phyloP scores from a whole-genome alignment of 2,329 filamentous ascomycete species.

The Verticillium nonalfalfae region DNA sequence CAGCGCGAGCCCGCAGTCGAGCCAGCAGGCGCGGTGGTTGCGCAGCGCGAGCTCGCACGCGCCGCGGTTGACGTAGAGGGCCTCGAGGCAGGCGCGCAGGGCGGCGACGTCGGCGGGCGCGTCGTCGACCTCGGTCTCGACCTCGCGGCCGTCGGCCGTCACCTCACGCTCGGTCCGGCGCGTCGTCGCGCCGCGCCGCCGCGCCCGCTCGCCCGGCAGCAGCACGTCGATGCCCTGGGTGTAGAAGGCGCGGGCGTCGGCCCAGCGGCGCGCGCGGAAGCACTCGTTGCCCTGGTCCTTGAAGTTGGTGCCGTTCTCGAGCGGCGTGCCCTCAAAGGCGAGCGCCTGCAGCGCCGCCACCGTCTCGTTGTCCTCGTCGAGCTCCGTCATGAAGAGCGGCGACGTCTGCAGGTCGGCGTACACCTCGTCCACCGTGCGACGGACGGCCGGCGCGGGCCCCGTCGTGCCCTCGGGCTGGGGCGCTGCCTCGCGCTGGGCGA shows the following conservation, averaged over 20 bases:
- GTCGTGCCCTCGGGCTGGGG: slow-evolving; percentile 31
- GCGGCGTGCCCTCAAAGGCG: slow-evolving; percentile 84
- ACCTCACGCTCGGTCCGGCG: slow-evolving; percentile 7
- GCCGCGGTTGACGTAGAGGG: slow-evolving; percentile 79
- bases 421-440: slow-evolving; percentile 45
- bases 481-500: slow-evolving; percentile 34
- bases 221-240: slow-evolving; percentile 75
- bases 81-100: slow-evolving; percentile 63
- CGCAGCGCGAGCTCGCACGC: slow-evolving; percentile 82
- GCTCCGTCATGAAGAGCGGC: slow-evolving; percentile 93
- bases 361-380: slow-evolving; percentile 78
- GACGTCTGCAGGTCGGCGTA: slow-evolving; percentile 51
- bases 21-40: slow-evolving; percentile 82
- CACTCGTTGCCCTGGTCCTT: slow-evolving; percentile 90
- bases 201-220: slow-evolving; percentile 53
- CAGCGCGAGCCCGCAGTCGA: slow-evolving; percentile 76
- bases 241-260: slow-evolving; percentile 88
- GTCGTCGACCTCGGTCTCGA: slow-evolving; percentile 35
- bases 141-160: slow-evolving; percentile 26
- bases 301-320: slow-evolving; percentile 78
- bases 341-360: slow-evolving; percentile 84
- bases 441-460: slow-evolving; percentile 11
- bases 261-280: slow-evolving; percentile 67
- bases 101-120: slow-evolving; percentile 51
- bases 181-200: slow-evolving; percentile 28